Evolutionary conservation across 2,329 filamentous ascomycete species (phyloP), one percentile per base, ranked within the genome.

Genomic region (Phaeosphaeria sp.): DNA sequence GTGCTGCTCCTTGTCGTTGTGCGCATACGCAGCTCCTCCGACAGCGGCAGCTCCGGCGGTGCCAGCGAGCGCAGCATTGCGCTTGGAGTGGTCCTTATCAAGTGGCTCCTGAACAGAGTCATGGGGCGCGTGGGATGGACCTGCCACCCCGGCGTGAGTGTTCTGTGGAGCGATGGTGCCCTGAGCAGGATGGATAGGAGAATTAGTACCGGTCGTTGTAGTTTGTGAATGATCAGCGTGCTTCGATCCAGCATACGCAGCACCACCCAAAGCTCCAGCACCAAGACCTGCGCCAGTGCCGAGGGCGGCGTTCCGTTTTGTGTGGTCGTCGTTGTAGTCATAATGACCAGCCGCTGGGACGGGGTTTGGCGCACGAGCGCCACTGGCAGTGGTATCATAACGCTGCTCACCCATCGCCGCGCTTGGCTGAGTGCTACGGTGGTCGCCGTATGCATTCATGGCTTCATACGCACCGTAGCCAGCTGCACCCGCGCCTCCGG

Each of bases 401-500:
- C 70, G 69, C 54, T 74, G 72, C 4, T 74, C 68, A 25, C 65
- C 59, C 68, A 76, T 68, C 9, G 72, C 62, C 11, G 72, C 68
- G 20, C 50, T 49, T 2, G 69, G 66, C 33, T 72, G 72, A 5
- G 72, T 76, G 61, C 57, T 68, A 22, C 60, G 68, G 39, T 75
- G 70, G 9, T 72, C 63, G 33, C 63, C 66, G 43, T 77, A 74
- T 2, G 57, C 48, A 39, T 75, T 60, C 1, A 62, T 64, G 15
- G 69, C 67, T 49, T 78, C 72, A 49, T 78, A 71, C 0, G 69
- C 76, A 48, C 72, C 73, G 43, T 71, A 68, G 8, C 73, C 74
- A 27, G 70, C 66, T 27, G 67, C 71, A 13, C 68, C 71, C n/a
- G 67, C 61, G 27, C 67, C 72, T 42, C 73, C 76, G 48, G 62